Evolutionary conservation across 495 filamentous ascomycete species (phyloP), one percentile per base, ranked within the genome.

Genomic region (Lasiosphaeris hirsuta): DNA sequence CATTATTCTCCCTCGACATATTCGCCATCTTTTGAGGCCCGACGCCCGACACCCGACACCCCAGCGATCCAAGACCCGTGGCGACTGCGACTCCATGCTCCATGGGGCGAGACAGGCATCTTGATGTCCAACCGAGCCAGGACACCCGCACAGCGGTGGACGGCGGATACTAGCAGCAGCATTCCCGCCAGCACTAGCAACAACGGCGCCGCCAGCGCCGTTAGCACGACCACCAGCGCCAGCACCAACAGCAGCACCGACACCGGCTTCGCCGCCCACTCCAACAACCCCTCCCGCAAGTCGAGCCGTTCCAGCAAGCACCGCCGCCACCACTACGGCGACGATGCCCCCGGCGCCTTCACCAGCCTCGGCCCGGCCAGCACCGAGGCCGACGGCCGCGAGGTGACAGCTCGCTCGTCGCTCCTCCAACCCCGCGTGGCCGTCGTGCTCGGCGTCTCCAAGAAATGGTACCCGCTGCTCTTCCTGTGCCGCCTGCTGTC

Each of bases 371-470:
- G 17, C 10, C 17, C 18, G 42, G 17, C 38, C 36, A 53, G 44
- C 51, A 49, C 34, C 43, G 42, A 43, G 8, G 30, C 47, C 9
- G 30, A 10, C 19, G 17, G 36, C 46, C 15, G 33, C 37, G 81
- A 56, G 13, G 54, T 59, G n/a, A 62, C 61, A 13, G 48, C 51
- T 42, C 61, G 53, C 8, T 94, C 91, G 77, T 92, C 77, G 9
- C 63, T 78, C 48, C 63, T 80, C n/a, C 75, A 78, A 54, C 77
- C 77, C 46, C 77, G 77, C 50, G 73, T 80, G 14, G 75, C 77
- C 63, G 77, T 80, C 54, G 68, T 72, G 15, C 69, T 80, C 43
- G 76, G 75, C 48, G 62, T 80, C 11, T 72, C 76, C n/a, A 65
- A 68, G 48, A 63, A 54, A 40, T 80, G 77, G 77, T 72, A 80